phyloP scores from a whole-genome alignment of 2,329 filamentous ascomycete species.

The Pseudocercospora cruenta region DNA sequence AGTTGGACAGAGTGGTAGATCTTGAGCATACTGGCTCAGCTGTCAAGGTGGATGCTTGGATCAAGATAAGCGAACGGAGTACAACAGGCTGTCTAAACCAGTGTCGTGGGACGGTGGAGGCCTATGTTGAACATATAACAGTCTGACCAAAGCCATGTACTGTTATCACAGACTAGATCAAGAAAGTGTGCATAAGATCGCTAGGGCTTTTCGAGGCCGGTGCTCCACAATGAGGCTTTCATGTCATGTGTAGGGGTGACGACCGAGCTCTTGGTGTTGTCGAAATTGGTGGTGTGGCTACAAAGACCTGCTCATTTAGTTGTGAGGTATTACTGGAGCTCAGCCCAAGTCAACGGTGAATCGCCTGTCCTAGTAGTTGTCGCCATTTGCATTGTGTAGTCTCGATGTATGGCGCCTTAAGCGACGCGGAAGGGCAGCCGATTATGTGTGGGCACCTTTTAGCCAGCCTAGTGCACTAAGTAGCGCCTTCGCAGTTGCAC shows the following conservation, averaged over 20 bases:
- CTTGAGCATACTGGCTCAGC: constrained; percentile 21
- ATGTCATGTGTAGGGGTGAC: constrained; percentile 15
- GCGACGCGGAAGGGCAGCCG: constrained; percentile 18
- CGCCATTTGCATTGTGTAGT: constrained; percentile 10
- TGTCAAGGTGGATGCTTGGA: constrained; percentile 28
- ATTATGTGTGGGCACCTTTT: constrained; percentile 11
- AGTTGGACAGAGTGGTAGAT: constrained; percentile 15
- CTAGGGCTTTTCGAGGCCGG: constrained; percentile 22
- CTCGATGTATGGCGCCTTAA: constrained; percentile 19
- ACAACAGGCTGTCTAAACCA: constrained; percentile 37
- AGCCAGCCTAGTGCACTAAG: constrained; percentile 4
- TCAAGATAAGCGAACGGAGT: constrained; percentile 37
- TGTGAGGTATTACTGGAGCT: constrained; percentile 16
- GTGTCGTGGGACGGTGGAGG: constrained; percentile 28
- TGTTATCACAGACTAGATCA: constrained; percentile 19
- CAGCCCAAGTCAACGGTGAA: constrained; percentile 6
- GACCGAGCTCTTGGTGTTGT: constrained; percentile 16
- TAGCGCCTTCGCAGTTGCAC: constrained; percentile 14
- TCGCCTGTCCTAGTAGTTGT: constrained; percentile 16
- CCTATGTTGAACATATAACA: constrained; percentile 29
- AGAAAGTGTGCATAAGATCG: constrained; percentile 25
- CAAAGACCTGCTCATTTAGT: constrained; percentile 10
- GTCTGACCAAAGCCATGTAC: constrained; percentile 26
- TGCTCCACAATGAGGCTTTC: constrained; percentile 23
- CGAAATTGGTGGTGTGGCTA: constrained; percentile 23